Evolutionary conservation across 2,329 filamentous ascomycete species (phyloP), one percentile per base, ranked within the genome.

Genomic region (Ascochyta rabiei): DNA sequence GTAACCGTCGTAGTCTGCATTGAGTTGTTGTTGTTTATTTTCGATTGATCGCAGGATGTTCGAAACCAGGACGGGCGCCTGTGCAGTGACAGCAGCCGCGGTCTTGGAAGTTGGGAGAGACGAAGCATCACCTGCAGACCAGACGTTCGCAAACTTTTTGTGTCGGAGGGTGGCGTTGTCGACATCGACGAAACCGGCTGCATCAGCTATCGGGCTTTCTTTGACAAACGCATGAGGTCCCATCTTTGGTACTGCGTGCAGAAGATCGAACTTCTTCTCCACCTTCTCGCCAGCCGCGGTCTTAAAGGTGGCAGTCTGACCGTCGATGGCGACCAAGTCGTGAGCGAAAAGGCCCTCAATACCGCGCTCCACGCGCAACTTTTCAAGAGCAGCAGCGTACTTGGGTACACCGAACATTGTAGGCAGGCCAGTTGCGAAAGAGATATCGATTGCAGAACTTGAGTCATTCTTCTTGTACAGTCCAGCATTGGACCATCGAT

Each of bases 391-490:
- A 7, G 64, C 67, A 53, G 59, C 71, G 61, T 76, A 77, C 52
- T 77, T 77, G 15, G 73, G 72, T 13, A 76, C 74, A 28, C 73
- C 75, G 38, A 77, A 77, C 75, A 77, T 77, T 26, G 62, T 66
- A 1, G 74, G 74, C 6, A 77, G 61, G 7, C 72, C 74, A 2
- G 74, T 77, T 6, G 74, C 74, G 53, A 76, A 77, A 42, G 64
- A 61, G 52, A 77, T 72, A 28, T 73, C 59, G 57, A 77, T 73
- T 4, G 66, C 53, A 0, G 74, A 76, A 19, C 26, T 47, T 16
- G 63, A 50, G 33, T 66, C 52, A 16, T 42, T 54, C 21, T 66
- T 42, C 34, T 70, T 66, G 66, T 76, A 77, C 2, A 72, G 37
- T 10, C 73, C 74, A 5, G 69, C 67, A 10, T 64, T 61, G 52